These are phyloP conservation scores for Phoenix roebelenii DNA, from an alignment of 176 grass and related monocot genomes.

Conservation along the genomic window DNA sequence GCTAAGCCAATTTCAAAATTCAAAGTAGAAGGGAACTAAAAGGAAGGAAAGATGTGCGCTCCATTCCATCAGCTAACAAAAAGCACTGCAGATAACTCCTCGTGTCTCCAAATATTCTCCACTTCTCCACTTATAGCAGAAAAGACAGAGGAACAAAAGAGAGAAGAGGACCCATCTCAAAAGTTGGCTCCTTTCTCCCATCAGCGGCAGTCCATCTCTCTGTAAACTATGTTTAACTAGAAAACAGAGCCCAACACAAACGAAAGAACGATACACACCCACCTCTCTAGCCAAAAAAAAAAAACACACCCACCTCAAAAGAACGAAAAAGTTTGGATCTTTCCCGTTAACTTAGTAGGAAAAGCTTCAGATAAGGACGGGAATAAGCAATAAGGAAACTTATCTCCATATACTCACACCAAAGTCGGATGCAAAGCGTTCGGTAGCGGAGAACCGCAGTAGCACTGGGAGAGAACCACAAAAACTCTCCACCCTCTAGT, in stretches of 20 bases:
- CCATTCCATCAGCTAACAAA: background rate
- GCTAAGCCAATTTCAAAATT: too few relatives aligned
- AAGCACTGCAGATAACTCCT: background rate
- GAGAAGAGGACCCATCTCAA: background rate
- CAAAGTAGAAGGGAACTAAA: background rate
- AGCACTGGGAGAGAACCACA: too few relatives aligned
- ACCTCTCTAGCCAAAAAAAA: background rate
- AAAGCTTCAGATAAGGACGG: background rate
- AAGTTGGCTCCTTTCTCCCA: background rate
- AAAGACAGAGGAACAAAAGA: background rate
- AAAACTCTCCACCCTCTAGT: too few relatives aligned
- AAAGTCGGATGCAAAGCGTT: too few relatives aligned
- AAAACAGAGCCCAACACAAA: too few relatives aligned
- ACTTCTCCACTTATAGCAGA: background rate
- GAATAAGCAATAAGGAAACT: background rate
- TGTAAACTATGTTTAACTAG: too few relatives aligned
- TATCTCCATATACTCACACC: too few relatives aligned
- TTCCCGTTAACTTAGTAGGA: background rate
- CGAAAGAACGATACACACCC: background rate
- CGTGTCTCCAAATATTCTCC: slow-evolving; percentile 10
- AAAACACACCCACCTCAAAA: slow-evolving; percentile 1
- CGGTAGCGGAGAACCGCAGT: too few relatives aligned
- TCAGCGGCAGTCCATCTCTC: too few relatives aligned
- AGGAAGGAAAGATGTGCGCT: slow-evolving; percentile 1
- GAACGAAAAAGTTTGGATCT: slow-evolving; percentile 16